A percentile compares a stretch with the other conserved stretches of the same genome.
These are phyloP conservation scores for Citrullus mucosospermus DNA, from an alignment of 306 rosid genomes.

Conservation along the genomic window DNA sequence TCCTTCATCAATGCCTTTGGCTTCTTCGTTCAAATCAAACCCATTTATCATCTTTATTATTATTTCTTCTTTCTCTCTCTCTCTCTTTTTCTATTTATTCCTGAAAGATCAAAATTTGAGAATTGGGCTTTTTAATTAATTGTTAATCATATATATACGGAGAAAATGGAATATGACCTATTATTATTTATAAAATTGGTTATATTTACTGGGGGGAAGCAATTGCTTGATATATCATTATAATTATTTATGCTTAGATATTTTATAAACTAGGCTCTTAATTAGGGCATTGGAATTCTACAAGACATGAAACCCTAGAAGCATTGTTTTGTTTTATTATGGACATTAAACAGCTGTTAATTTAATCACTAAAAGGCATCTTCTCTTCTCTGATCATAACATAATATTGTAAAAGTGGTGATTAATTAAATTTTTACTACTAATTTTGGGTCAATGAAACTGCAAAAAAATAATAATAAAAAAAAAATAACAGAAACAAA, in stretches of 20 bases:
- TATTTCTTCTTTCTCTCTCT: no score
- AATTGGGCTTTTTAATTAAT: not conserved
- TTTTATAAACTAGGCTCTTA: not conserved
- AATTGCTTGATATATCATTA: not conserved
- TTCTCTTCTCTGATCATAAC: not conserved
- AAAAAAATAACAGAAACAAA: no score
- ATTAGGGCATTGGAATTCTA: slow-evolving; percentile 1
- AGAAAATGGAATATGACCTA: no score
- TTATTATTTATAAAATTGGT: no score
- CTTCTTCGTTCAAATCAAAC: slow-evolving; percentile 26
- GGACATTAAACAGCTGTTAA: not conserved
- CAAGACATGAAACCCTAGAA: slow-evolving; percentile 5
- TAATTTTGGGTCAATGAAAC: not conserved
- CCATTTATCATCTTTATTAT: not conserved
- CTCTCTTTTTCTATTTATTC: not conserved
- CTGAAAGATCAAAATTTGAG: not conserved
- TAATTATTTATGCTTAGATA: not conserved
- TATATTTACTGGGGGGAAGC: no score
- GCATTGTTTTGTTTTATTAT: not conserved
- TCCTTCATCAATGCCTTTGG: not conserved
- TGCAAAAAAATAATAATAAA: no score
- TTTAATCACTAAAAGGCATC: not conserved
- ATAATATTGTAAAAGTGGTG: not conserved
- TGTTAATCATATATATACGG: not conserved
- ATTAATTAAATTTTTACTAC: not conserved